phyloP scores from a whole-genome alignment of 2,329 filamentous ascomycete genomes.

The Penicillium vulpinum region DNA sequence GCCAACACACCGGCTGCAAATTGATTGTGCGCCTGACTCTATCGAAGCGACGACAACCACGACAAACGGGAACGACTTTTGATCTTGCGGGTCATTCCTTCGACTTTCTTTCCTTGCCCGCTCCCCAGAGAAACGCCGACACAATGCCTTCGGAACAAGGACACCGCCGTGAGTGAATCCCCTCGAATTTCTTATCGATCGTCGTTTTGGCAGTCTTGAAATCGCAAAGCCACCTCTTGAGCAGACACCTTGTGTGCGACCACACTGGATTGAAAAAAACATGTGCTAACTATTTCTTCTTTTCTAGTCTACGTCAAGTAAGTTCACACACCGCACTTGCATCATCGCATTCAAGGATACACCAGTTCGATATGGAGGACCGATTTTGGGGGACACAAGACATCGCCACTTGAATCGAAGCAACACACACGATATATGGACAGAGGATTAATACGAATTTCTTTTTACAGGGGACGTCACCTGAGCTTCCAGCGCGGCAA shows the following conservation, averaged over 20 bases:
- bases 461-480: slow-evolving; percentile 79
- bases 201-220: slow-evolving; percentile 12
- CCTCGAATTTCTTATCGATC: slow-evolving; percentile 19
- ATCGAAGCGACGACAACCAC: slow-evolving; percentile 45
- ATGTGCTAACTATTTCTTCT: slow-evolving; percentile 34
- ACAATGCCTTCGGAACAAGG: slow-evolving; percentile 87
- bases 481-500: slow-evolving; percentile 96
- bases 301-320: slow-evolving; percentile 81
- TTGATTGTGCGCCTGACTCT: slow-evolving; percentile 42
- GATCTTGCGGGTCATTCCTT: slow-evolving; percentile 42
- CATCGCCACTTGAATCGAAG: slow-evolving; percentile 5
- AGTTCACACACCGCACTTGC: slow-evolving; percentile 52
- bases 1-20: slow-evolving; percentile 35
- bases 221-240: slow-evolving; percentile 7
- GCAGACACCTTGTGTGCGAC: slow-evolving; percentile 12
- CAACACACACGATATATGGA: slow-evolving; percentile 13
- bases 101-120: slow-evolving; percentile 45
- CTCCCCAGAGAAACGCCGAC: slow-evolving; percentile 52
- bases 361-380: slow-evolving; percentile 19
- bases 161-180: slow-evolving; percentile 75
- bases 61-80: slow-evolving; percentile 34
- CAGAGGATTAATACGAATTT: slow-evolving; percentile 39
- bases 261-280: slow-evolving; percentile 3
- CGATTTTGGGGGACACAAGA: slow-evolving; percentile 17
- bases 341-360: slow-evolving; percentile 23